A percentile compares a stretch with the other conserved stretches of the same genome.
Conservation (phyloP, 2,329 filamentous ascomycete species). For the Thermoascus crustaceus region DNA sequence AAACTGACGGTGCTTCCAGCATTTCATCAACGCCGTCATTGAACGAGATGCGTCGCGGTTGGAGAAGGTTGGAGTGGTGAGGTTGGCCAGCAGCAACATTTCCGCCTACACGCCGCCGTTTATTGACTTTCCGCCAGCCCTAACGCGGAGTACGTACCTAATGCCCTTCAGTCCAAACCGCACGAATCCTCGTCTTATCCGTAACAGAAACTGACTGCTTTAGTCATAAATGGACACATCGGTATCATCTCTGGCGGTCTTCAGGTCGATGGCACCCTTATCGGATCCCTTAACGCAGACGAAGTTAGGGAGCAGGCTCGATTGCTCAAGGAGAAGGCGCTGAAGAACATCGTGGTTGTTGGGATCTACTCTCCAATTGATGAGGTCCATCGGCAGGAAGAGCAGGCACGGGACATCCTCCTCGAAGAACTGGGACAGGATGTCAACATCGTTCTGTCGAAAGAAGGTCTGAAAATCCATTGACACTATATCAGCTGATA, state of each 20-base stretch:
- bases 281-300: constrained; percentile 1
- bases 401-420: constrained; percentile 4
- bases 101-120: constrained; percentile 34
- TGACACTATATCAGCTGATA: constrained; percentile 15
- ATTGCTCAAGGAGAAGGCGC: constrained; percentile 2
- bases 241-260: constrained; percentile 6
- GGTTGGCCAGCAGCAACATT: constrained; percentile 19
- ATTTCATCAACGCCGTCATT: constrained; percentile 45
- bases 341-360: constrained; percentile 6
- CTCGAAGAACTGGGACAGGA: constrained; percentile 1
- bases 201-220: background rate
- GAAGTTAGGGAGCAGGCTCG: constrained; percentile 4
- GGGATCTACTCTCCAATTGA: constrained; percentile 9
- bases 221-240: constrained; percentile 6
- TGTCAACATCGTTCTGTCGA: constrained; percentile 5
- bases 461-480: background rate
- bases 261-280: constrained; percentile 6
- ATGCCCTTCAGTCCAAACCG: background rate
- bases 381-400: constrained; percentile 6
- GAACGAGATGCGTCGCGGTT: constrained; percentile 39
- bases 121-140: constrained; percentile 37
- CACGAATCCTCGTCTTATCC: background rate
- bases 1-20: constrained; percentile 8
- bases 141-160: constrained; percentile 14
- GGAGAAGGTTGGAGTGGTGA: constrained; percentile 39